phyloP scores from a whole-genome alignment of 495 filamentous ascomycete genomes.

The Aspergillus heteromorphus region DNA sequence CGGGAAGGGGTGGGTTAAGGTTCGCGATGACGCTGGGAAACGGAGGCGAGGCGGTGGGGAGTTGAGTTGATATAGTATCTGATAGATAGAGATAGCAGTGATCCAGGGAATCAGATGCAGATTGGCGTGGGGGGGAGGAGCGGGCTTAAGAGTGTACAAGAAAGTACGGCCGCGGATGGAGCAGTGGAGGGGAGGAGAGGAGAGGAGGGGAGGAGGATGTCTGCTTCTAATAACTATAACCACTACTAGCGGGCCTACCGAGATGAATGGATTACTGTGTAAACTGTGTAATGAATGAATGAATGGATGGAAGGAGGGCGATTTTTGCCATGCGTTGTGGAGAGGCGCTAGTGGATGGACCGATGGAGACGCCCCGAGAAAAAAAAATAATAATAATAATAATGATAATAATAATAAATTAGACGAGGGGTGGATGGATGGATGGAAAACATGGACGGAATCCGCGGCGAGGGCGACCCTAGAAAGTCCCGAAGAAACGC shows the following conservation, averaged over 20 bases:
- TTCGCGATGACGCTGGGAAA: conserved; percentile 15
- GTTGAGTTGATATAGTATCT: background rate
- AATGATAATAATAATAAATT: conserved; percentile 6
- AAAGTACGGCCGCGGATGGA: background rate
- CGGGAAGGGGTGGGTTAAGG: background rate
- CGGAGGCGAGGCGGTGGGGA: background rate
- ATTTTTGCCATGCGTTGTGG: conserved; percentile 10
- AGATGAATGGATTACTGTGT: conserved; percentile 1
- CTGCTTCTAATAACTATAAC: too few relatives aligned
- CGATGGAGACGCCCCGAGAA: conserved; percentile 1
- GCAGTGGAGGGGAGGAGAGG: background rate
- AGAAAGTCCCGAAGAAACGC: conserved; percentile 22
- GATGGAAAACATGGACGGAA: background rate
- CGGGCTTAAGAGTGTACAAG: background rate
- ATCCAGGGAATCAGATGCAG: background rate
- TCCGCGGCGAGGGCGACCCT: conserved; percentile 3
- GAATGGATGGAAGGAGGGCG: background rate
- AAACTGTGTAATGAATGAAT: background rate
- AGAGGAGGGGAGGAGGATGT: background rate
- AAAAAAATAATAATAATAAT: conserved; percentile 2
- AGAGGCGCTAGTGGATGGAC: conserved; percentile 1
- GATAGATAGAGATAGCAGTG: background rate
- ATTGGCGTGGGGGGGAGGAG: background rate
- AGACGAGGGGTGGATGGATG: background rate
- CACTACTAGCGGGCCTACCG: background rate